A percentile compares a stretch with the other conserved stretches of the same genome.
Evolutionary conservation across 441 rosid genomes (phyloP).

Genomic region (Macaranga tanarius): DNA sequence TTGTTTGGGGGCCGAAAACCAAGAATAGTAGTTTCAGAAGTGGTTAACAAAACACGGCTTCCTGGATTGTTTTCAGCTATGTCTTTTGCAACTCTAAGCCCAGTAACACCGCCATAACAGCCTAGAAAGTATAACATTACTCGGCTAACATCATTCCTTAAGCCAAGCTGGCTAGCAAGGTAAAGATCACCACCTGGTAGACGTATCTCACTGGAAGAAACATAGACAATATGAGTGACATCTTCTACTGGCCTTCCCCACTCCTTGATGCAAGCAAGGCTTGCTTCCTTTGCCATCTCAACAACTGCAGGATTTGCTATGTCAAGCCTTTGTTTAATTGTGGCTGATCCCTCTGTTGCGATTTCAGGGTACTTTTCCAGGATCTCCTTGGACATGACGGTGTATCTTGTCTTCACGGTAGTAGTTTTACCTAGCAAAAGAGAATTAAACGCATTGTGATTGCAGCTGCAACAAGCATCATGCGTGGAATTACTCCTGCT

Average conservation of each 20-base stretch:
- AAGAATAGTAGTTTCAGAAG: constrained; percentile 82
- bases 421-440: constrained; percentile 71
- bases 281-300: constrained; percentile 82
- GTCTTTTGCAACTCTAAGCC: constrained; percentile 90
- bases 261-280: constrained; percentile 73
- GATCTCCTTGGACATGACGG: constrained; percentile 80
- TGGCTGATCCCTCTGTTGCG: constrained; percentile 69
- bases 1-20: constrained; percentile 87
- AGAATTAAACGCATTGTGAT: not conserved
- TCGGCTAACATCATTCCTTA: constrained; percentile 62
- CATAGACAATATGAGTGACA: constrained; percentile 82
- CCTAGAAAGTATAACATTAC: constrained; percentile 91
- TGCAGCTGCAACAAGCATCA: not conserved
- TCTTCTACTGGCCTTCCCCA: constrained; percentile 77
- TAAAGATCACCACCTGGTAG: constrained; percentile 86
- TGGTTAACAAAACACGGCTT: constrained; percentile 69
- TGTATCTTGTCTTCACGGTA: constrained; percentile 90
- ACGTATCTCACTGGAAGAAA: constrained; percentile 87
- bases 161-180: constrained; percentile 67
- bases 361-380: constrained; percentile 81
- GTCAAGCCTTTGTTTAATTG: constrained; percentile 82
- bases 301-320: constrained; percentile 83
- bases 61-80: constrained; percentile 91
- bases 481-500: not conserved
- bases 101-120: constrained; percentile 86